Evolutionary conservation across 805 yeast genomes (phyloP).

Genomic region (Kurtzmaniella fragi): DNA sequence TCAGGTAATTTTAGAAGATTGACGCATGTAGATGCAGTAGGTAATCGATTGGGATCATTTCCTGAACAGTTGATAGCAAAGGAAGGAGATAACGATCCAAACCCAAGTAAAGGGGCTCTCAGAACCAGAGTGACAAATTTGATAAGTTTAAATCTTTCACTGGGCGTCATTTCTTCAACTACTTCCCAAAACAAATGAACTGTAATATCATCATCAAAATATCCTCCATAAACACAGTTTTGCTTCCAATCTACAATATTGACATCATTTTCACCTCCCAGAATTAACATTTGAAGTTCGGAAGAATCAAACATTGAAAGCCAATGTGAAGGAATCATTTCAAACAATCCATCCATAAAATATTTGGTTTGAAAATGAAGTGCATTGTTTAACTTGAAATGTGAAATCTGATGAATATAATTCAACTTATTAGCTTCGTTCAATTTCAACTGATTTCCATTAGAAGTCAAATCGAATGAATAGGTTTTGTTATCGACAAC

Average conservation of each 20-base stretch:
- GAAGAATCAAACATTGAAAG: slow-evolving; percentile 76
- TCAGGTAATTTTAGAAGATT: slow-evolving; percentile 84
- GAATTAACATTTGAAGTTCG: slow-evolving; percentile 79
- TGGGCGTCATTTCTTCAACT: slow-evolving; percentile 57
- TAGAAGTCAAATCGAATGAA: slow-evolving; percentile 54
- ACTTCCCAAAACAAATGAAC: slow-evolving; percentile 70
- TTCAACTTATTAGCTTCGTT: slow-evolving; percentile 56
- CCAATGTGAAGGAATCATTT: slow-evolving; percentile 70
- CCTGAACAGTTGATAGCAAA: slow-evolving; percentile 80
- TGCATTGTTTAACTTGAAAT: slow-evolving; percentile 67
- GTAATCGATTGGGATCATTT: slow-evolving; percentile 51
- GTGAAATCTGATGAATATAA: slow-evolving; percentile 73
- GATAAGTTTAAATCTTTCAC: slow-evolving; percentile 61
- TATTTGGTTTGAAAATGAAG: slow-evolving; percentile 53
- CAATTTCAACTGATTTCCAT: slow-evolving; percentile 57
- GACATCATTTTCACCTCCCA: slow-evolving; percentile 71
- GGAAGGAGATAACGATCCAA: slow-evolving; percentile 63
- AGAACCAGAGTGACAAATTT: slow-evolving; percentile 92
- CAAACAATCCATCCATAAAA: slow-evolving; percentile 67
- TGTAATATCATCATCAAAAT: slow-evolving; percentile 49
- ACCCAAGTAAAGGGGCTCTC: slow-evolving; percentile 87
- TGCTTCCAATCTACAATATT: slow-evolving; percentile 63
- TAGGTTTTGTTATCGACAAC: slow-evolving; percentile 31
- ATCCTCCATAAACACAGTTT: slow-evolving; percentile 68
- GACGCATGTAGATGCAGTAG: slow-evolving; percentile 92